Conservation (phyloP, 163 green algal species). For the Trebouxia gelatinosa region DNA sequence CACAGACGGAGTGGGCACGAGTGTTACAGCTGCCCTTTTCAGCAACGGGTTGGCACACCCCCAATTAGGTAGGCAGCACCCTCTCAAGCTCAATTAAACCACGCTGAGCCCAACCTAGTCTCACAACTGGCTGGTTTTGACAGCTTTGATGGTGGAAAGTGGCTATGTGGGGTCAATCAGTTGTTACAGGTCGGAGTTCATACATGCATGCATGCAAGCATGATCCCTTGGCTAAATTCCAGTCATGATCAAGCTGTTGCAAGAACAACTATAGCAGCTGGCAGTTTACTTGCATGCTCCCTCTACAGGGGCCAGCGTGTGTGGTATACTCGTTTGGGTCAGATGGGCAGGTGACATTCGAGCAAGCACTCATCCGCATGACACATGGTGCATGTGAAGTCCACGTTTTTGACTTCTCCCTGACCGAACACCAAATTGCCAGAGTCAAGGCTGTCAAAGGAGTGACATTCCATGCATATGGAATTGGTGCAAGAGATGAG, state of each 20-base stretch:
- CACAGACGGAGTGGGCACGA: no score
- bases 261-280: not conserved
- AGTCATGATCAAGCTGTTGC: not conserved
- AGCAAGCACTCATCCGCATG: not conserved
- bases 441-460: not conserved
- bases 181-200: not conserved
- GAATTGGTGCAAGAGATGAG: not conserved
- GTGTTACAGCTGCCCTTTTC: not conserved
- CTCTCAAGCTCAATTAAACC: no score
- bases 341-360: not conserved
- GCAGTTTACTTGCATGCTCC: no score
- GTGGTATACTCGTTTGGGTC: conserved; percentile 10
- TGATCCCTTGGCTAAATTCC: no score
- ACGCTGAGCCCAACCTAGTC: no score
- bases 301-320: not conserved
- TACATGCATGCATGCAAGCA: no score
- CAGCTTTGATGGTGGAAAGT: not conserved
- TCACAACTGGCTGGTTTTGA: no score
- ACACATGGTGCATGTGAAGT: not conserved
- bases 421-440: not conserved
- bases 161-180: not conserved
- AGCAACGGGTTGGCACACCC: not conserved
- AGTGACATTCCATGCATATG: not conserved
- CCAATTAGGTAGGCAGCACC: no score
- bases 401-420: conserved; percentile 2